A percentile compares a stretch with the other conserved stretches of the same genome.
Evolutionary conservation across 257 asterid genomes (phyloP).

Genomic region (Handroanthus guayacan): DNA sequence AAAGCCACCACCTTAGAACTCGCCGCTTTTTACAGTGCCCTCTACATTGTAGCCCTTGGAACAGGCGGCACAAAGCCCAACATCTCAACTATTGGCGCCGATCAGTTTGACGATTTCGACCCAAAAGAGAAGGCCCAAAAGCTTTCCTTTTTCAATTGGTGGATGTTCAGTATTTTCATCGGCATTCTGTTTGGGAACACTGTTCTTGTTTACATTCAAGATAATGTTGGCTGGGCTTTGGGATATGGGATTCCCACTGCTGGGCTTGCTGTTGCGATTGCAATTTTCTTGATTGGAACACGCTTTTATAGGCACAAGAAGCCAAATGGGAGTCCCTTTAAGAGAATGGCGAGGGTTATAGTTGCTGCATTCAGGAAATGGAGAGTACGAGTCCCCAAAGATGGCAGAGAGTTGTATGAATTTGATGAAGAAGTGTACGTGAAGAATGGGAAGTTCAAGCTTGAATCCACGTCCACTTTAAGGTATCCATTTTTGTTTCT

Average conservation of each 20-base stretch:
- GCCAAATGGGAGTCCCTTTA: conserved; percentile 42
- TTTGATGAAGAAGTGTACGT: conserved; percentile 24
- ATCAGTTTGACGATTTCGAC: conserved; percentile 42
- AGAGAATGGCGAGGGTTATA: conserved; percentile 38
- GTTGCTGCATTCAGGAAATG: conserved; percentile 42
- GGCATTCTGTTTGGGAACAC: conserved; percentile 48
- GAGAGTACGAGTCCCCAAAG: conserved; percentile 31
- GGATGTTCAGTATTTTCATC: conserved; percentile 44
- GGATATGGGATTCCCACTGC: conserved; percentile 45
- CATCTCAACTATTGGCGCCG: conserved; percentile 48
- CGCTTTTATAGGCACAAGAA: conserved; percentile 44
- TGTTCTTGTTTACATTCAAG: conserved; percentile 46
- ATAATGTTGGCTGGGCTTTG: conserved; percentile 47
- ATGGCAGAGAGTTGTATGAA: conserved; percentile 36
- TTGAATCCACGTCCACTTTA: conserved; percentile 34
- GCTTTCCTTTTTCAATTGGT: conserved; percentile 50
- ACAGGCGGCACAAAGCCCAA: conserved; percentile 49
- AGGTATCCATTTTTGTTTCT: conserved; percentile 30
- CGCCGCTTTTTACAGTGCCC: conserved; percentile 37
- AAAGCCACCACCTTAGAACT: conserved; percentile 31
- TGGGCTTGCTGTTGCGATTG: conserved; percentile 39
- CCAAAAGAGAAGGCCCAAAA: conserved; percentile 43
- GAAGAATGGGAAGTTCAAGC: conserved; percentile 33
- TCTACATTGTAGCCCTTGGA: conserved; percentile 41
- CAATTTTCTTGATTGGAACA: conserved; percentile 38